Evolutionary conservation across 192 early-diverging fungal genomes (phyloP).

Genomic region (Allomyces macrogynus): DNA sequence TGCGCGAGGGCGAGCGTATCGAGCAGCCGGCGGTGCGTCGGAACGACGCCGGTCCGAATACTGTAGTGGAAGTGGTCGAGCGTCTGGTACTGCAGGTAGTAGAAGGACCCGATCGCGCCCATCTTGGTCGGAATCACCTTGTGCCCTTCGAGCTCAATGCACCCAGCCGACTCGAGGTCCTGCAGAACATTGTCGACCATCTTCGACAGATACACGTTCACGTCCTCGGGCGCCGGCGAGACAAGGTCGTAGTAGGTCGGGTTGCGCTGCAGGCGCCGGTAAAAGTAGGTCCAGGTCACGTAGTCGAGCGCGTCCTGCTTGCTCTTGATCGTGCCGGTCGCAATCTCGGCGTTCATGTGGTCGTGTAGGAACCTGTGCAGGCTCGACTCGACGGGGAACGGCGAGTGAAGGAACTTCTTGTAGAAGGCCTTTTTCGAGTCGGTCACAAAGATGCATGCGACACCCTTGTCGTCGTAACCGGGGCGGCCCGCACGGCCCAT

Average conservation of each 20-base stretch:
- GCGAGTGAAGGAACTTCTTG: slow-evolving; percentile 86
- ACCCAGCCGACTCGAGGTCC: slow-evolving; percentile 46
- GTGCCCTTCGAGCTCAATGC: slow-evolving; percentile 45
- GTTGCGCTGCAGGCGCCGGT: slow-evolving; percentile 74
- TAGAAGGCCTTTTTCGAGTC: slow-evolving; percentile 97
- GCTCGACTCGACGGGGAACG: slow-evolving; percentile 68
- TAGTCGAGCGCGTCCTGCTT: slow-evolving; percentile 93
- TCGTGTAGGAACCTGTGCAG: slow-evolving; percentile 56
- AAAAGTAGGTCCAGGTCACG: slow-evolving; percentile 91
- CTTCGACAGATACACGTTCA: slow-evolving; percentile 59
- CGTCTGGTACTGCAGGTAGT: slow-evolving; percentile 72
- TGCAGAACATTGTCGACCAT: slow-evolving; percentile 49
- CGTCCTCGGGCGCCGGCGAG: slow-evolving; percentile 39
- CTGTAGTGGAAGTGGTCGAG: slow-evolving; percentile 43
- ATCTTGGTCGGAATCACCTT: slow-evolving; percentile 48
- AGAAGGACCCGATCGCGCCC: slow-evolving; percentile 74
- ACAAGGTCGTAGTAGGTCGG: slow-evolving; percentile 87
- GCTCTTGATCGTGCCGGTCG: slow-evolving; percentile 58
- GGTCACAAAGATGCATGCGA: slow-evolving; percentile 82
- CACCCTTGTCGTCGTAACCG: slow-evolving; percentile 83
- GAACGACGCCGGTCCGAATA: slow-evolving; percentile 23
- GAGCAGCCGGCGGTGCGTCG: slow-evolving; percentile 39
- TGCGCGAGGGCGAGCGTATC: slow-evolving; percentile 56
- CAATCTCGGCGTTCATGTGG: slow-evolving; percentile 89
- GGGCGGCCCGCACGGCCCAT: slow-evolving; percentile 93